Evolutionary conservation across 2,329 filamentous ascomycete genomes (phyloP).

Genomic region (Cercospora canescens): DNA sequence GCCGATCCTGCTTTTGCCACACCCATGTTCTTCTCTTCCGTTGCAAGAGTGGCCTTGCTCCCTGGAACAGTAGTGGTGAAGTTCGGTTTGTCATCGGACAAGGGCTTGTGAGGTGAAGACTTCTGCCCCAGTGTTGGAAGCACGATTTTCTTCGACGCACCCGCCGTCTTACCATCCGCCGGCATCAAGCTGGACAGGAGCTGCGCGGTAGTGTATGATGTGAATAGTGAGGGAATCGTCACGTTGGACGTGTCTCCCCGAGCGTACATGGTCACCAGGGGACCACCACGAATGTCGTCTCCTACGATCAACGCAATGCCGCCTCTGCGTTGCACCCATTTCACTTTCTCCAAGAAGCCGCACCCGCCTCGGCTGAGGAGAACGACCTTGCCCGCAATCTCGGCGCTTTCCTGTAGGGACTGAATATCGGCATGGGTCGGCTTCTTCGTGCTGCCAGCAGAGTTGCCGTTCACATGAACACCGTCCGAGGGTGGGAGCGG

Average conservation of each 20-base stretch:
- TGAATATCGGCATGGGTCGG: slow-evolving; percentile 79
- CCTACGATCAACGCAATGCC: slow-evolving; percentile 90
- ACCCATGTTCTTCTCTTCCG: slow-evolving; percentile 18
- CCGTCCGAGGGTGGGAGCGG: slow-evolving; percentile 47
- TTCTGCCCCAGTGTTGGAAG: slow-evolving; percentile 37
- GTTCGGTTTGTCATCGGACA: slow-evolving; percentile 27
- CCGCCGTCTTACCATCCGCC: slow-evolving; percentile 46
- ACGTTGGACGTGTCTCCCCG: slow-evolving; percentile 93
- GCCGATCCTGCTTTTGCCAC: slow-evolving; percentile 24
- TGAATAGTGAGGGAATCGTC: slow-evolving; percentile 92
- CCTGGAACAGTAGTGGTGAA: slow-evolving; percentile 30
- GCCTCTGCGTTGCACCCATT: slow-evolving; percentile 92
- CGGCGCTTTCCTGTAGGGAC: slow-evolving; percentile 84
- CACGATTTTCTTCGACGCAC: slow-evolving; percentile 53
- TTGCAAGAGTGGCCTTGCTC: slow-evolving; percentile 20
- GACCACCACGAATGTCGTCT: slow-evolving; percentile 85
- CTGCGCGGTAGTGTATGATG: slow-evolving; percentile 90
- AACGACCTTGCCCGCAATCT: slow-evolving; percentile 91
- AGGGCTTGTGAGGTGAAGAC: slow-evolving; percentile 11
- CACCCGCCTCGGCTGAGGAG: slow-evolving; percentile 90
- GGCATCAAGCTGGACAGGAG: slow-evolving; percentile 85
- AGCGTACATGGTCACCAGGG: slow-evolving; percentile 97
- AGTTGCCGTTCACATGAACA: slow-evolving; percentile 36
- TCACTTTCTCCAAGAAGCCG: slow-evolving; percentile 94
- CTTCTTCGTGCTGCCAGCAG: slow-evolving; percentile 39